Conservation (phyloP, 1,284 basidiomycete species). For the Ceratobasidium sp. region DNA sequence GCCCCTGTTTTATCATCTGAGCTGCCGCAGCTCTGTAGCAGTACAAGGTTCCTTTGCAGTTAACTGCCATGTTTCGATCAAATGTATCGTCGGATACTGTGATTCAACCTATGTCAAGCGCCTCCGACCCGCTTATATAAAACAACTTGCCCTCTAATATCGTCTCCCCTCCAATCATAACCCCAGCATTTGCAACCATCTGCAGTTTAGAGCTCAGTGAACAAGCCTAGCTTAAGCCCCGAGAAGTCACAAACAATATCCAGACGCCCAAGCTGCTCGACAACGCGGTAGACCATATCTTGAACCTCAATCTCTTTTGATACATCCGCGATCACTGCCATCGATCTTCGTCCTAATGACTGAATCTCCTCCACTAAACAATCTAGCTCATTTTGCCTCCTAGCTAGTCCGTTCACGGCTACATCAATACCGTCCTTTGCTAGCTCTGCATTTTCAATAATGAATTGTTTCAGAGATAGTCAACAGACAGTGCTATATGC, state of each 20-base stretch:
- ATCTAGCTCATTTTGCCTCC: conserved; percentile 48
- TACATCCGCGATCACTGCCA: conserved; percentile 42
- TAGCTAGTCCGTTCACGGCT: conserved; percentile 52
- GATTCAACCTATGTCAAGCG: background rate
- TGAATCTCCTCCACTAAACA: conserved; percentile 50
- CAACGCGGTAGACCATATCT: conserved; percentile 40
- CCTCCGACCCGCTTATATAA: background rate
- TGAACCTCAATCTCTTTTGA: conserved; percentile 44
- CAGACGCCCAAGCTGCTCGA: conserved; percentile 44
- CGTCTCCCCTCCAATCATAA: conserved; percentile 38
- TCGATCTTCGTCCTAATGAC: conserved; percentile 48
- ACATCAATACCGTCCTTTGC: conserved; percentile 54
- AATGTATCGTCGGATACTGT: conserved; percentile 25
- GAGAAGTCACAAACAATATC: conserved; percentile 44
- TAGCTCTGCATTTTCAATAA: conserved; percentile 44
- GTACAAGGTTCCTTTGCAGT: conserved; percentile 51
- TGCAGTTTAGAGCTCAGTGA: background rate
- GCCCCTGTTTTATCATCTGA: conserved; percentile 51
- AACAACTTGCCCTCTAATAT: conserved; percentile 1
- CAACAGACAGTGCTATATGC: background rate
- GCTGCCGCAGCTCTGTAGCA: conserved; percentile 53
- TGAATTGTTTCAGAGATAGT: background rate
- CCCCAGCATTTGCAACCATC: conserved; percentile 45
- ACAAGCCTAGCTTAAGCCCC: conserved; percentile 38
- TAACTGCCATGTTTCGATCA: conserved; percentile 47